Evolutionary conservation across 2,329 filamentous ascomycete genomes (phyloP).

Genomic region (Clonostachys byssicola): DNA sequence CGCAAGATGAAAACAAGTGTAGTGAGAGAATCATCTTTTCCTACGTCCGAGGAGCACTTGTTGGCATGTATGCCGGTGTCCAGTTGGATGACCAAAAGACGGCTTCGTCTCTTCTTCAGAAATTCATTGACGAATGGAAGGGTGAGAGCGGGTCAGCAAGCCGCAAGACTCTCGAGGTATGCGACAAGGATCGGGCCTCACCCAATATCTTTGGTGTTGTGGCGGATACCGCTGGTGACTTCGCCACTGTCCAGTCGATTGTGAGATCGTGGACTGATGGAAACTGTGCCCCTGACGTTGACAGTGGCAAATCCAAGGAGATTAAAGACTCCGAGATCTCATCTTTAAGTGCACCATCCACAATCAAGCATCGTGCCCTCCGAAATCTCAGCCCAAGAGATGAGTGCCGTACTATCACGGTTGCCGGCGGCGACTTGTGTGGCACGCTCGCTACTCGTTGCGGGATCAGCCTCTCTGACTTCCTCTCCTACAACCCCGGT

Average conservation of each 20-base stretch:
- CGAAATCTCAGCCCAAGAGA: slow-evolving; percentile 2
- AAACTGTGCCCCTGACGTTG: slow-evolving; percentile 8
- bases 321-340: slow-evolving; percentile 7
- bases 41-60: slow-evolving; percentile 5
- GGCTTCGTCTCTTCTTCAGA: slow-evolving; percentile 6
- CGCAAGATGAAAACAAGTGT: not conserved
- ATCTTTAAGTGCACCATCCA: slow-evolving; percentile 1
- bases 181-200: slow-evolving; percentile 11
- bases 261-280: slow-evolving; percentile 13
- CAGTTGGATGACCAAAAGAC: slow-evolving; percentile 13
- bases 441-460: slow-evolving; percentile 20
- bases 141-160: slow-evolving; percentile 6
- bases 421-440: slow-evolving; percentile 20
- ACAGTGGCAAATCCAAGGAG: slow-evolving; percentile 8
- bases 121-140: slow-evolving; percentile 5
- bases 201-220: slow-evolving; percentile 19
- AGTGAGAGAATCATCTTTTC: slow-evolving; percentile 4
- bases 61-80: slow-evolving; percentile 12
- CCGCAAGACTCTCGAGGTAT: slow-evolving; percentile 15
- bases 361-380: slow-evolving; percentile 5
- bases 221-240: slow-evolving; percentile 12
- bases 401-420: slow-evolving; percentile 9
- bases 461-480: slow-evolving; percentile 18
- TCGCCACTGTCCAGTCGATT: slow-evolving; percentile 17
- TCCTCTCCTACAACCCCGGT: slow-evolving; percentile 21